phyloP scores from a whole-genome alignment of 305 asterid genomes.

The Solanum chacoense region DNA sequence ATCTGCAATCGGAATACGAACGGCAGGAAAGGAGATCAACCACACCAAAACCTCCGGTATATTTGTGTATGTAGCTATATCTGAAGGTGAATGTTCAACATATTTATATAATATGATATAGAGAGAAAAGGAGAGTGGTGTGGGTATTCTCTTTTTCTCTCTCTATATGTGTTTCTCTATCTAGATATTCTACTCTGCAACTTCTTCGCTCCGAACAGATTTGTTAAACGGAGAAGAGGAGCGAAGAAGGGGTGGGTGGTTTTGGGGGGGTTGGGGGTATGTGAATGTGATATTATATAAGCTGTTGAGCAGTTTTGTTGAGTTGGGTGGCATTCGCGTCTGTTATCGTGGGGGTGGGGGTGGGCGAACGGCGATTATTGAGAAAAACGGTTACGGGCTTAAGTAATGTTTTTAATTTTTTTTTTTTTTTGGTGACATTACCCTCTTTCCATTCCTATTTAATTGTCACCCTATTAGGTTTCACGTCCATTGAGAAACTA shows the following conservation, averaged over 20 bases:
- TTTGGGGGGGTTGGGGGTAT: neutral
- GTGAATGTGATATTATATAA: neutral
- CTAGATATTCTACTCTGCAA: constrained; percentile 1
- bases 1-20: neutral
- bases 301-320: constrained; percentile 12
- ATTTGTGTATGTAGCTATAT: neutral
- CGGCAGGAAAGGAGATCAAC: neutral
- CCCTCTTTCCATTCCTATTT: too few species aligned
- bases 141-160: neutral
- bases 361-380: constrained; percentile 1
- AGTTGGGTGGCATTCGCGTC: constrained; percentile 45
- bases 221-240: neutral
- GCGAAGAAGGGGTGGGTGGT: neutral
- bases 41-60: neutral
- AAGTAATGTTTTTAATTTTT: neutral
- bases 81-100: neutral
- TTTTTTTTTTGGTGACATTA: neutral
- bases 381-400: constrained; percentile 10
- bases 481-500: too few species aligned
- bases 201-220: neutral
- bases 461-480: too few species aligned
- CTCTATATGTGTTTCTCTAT: neutral
- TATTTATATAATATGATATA: neutral
- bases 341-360: constrained; percentile 1
- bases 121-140: neutral